Evolutionary conservation across 2,329 filamentous ascomycete genomes (phyloP).

Genomic region (Salinomyces thailandicus): DNA sequence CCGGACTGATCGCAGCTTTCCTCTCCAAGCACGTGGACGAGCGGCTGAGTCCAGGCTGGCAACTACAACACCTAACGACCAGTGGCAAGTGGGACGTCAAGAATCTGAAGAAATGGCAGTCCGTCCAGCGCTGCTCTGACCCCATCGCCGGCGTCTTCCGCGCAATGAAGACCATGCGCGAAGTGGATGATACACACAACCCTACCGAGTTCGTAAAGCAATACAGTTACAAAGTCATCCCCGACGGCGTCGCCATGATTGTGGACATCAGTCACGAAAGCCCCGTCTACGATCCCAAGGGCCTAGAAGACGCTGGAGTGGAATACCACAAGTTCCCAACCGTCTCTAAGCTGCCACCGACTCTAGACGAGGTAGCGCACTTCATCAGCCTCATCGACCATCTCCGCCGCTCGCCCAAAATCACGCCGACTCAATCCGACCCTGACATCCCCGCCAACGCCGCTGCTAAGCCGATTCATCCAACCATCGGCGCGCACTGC

Average conservation of each 20-base stretch:
- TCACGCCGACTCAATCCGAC: too few relatives aligned
- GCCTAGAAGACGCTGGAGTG: slow-evolving; percentile 35
- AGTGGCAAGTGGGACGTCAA: slow-evolving; percentile 98
- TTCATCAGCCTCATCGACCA: slow-evolving; percentile 51
- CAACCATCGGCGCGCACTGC: slow-evolving; percentile 70
- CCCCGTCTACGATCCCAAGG: slow-evolving; percentile 71
- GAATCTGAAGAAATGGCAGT: slow-evolving; percentile 57
- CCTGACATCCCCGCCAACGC: neutral
- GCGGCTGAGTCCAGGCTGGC: slow-evolving; percentile 76
- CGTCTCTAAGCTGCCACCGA: slow-evolving; percentile 80
- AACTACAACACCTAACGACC: slow-evolving; percentile 75
- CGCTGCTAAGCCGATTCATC: slow-evolving; percentile 4
- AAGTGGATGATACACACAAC: slow-evolving; percentile 74
- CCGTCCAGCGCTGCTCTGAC: slow-evolving; percentile 14
- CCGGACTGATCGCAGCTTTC: slow-evolving; percentile 75
- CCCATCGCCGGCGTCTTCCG: slow-evolving; percentile 72
- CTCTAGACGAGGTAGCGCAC: slow-evolving; percentile 46
- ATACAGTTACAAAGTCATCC: slow-evolving; percentile 58
- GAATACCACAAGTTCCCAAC: slow-evolving; percentile 72
- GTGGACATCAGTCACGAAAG: slow-evolving; percentile 87
- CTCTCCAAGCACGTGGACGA: slow-evolving; percentile 63
- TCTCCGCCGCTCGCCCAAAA: slow-evolving; percentile 26
- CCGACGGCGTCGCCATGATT: slow-evolving; percentile 41
- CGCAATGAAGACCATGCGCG: slow-evolving; percentile 85
- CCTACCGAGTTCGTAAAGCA: slow-evolving; percentile 59